Evolutionary conservation across 805 yeast species (phyloP).

Genomic region (Cyberlindnera meyerae): DNA sequence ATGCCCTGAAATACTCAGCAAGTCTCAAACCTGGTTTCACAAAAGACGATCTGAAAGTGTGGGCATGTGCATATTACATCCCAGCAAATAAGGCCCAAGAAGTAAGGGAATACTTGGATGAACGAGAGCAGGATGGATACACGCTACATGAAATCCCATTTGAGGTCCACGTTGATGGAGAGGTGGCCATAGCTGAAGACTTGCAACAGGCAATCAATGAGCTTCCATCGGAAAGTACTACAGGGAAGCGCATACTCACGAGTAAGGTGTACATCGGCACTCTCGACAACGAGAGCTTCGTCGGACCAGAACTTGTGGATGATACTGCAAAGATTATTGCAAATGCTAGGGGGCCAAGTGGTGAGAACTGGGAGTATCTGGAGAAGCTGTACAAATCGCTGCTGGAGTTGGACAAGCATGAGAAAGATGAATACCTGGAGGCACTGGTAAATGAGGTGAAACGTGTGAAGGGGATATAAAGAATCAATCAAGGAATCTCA

Average conservation of each 20-base stretch:
- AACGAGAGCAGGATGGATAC: constrained; percentile 88
- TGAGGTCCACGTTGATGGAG: constrained; percentile 35
- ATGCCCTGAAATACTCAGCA: constrained; percentile 31
- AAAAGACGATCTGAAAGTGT: constrained; percentile 46
- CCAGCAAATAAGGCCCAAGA: constrained; percentile 55
- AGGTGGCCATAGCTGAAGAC: constrained; percentile 4
- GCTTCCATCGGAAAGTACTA: constrained; percentile 27
- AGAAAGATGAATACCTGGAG: constrained; percentile 18
- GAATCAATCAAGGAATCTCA: too few species aligned
- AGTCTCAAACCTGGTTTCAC: constrained; percentile 24
- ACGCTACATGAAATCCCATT: constrained; percentile 64
- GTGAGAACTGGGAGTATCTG: constrained; percentile 71
- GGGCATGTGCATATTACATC: constrained; percentile 84
- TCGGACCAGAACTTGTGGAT: constrained; percentile 69
- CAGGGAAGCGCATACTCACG: constrained; percentile 40
- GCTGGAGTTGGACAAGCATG: constrained; percentile 23
- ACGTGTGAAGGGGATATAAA: too few species aligned
- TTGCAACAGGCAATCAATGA: constrained; percentile 7
- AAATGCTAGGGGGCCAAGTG: constrained; percentile 69
- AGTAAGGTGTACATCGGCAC: constrained; percentile 82
- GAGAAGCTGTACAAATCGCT: constrained; percentile 47
- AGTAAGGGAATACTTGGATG: constrained; percentile 67
- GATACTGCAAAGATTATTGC: constrained; percentile 59
- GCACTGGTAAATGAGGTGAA: constrained; percentile 15
- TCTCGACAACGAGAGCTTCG: constrained; percentile 70